Base-by-base conservation (phyloP, 495 filamentous ascomycete genomes). In the Corynascus novoguineensis region DNA sequence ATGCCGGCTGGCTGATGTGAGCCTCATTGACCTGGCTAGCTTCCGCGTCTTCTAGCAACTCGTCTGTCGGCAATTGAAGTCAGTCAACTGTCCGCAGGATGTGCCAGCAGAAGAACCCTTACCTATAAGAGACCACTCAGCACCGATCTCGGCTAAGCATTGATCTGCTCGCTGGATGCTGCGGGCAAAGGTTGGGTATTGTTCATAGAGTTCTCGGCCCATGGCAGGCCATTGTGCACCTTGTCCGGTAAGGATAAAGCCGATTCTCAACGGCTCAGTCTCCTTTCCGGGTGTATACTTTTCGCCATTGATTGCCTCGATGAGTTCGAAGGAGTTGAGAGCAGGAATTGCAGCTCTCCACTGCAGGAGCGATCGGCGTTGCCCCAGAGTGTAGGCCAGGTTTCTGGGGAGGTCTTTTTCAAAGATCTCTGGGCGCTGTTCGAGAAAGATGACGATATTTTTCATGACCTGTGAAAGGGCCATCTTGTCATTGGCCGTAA, bases 141-240 rank as follows among this genome's bases (percentile, higher is more conserved):
- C 52, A 32, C 45, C 45, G 8, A 19, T 48, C 3, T 48, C 45
- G 24, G 17, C 17, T 3, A 48, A 19, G 28, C 45, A 48, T 21
- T 21, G 45, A 48, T 73, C 68, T 0, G 68, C 69, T 57, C 63
- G 59, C 9, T 63, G 35, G 22, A 76, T 68, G 41, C 70, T 64
- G 9, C 54, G 44, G 15, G 60, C 59, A 51, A 72, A 76, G n/a
- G 61, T 62, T 0, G 70, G 70, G 53, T 75, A 77, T 7, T 69
- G 68, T 5, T 68, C 64, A 27, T 74, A 63, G 0, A 81, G 65
- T 60, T 78, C 77, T 3, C 76, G 71, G 0, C 79, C 80, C 81
- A 83, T 83, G 8, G 68, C 73, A 52, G 72, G 52, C 78, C 78
- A 83, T 54, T 81, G 76, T 17, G 78, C 77, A 5, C 78, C 77